A percentile compares a stretch with the other conserved stretches of the same genome.
Evolutionary conservation across 75 land plant genomes (phyloP).

Genomic region (Adiantum capillusveneris): DNA sequence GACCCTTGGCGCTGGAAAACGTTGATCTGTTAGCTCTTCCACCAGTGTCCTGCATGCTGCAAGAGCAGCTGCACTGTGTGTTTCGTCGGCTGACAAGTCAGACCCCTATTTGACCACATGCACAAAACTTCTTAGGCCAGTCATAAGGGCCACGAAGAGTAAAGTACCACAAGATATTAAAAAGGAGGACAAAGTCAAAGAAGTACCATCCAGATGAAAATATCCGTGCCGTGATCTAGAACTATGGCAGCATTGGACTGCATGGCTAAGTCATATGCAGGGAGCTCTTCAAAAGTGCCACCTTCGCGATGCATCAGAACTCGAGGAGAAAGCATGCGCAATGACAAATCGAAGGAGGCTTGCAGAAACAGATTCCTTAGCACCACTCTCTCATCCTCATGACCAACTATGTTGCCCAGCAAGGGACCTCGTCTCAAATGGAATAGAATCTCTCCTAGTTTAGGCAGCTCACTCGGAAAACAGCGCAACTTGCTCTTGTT

Average conservation of each 20-base stretch:
- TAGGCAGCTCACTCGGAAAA: conserved; percentile 70
- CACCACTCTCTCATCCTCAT: conserved; percentile 98
- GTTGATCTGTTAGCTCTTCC: conserved; percentile 80
- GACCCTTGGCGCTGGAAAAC: conserved; percentile 94
- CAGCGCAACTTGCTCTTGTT: conserved; percentile 56
- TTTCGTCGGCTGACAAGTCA: conserved; percentile 84
- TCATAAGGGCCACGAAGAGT: no score
- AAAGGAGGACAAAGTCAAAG: neutral
- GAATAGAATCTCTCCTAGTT: conserved; percentile 71
- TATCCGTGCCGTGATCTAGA: conserved; percentile 97
- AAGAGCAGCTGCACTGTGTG: conserved; percentile 73
- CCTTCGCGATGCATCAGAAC: conserved; percentile 90
- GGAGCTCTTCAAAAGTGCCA: conserved; percentile 92
- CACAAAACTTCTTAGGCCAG: no score
- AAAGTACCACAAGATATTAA: no score
- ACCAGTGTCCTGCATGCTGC: conserved; percentile 94
- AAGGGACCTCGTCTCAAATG: conserved; percentile 95
- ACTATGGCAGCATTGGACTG: conserved; percentile 92
- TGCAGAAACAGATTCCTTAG: conserved; percentile 76
- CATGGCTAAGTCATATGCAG: conserved; percentile 96
- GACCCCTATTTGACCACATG: conserved; percentile 47
- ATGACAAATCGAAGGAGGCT: conserved; percentile 89
- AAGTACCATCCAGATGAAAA: conserved; percentile 95
- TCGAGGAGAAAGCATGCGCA: conserved; percentile 97
- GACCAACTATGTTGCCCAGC: conserved; percentile 84